A percentile compares a stretch with the other conserved stretches of the same genome.
Evolutionary conservation across 495 filamentous ascomycete genomes (phyloP).

Genomic region (Penicillium ochrochloron): DNA sequence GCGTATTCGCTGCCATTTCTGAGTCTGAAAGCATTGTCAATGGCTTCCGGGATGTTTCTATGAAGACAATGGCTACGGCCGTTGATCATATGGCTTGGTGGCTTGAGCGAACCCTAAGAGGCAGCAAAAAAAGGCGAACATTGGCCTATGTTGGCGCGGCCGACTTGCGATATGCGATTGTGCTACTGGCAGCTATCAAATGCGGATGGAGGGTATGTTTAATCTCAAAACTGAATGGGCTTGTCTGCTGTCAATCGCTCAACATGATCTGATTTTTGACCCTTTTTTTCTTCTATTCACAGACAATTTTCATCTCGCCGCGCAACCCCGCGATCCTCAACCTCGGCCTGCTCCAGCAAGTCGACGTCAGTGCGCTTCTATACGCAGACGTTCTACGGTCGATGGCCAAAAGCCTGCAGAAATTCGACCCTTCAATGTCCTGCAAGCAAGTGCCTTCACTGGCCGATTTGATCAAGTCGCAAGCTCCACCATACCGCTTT

Average conservation of each 20-base stretch:
- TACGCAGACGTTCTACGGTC: constrained; percentile 14
- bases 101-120: constrained; percentile 20
- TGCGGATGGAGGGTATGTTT: constrained; percentile 37
- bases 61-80: constrained; percentile 29
- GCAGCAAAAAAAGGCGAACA: constrained; percentile 18
- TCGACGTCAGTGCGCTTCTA: constrained; percentile 19
- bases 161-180: constrained; percentile 36
- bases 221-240: background rate
- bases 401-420: constrained; percentile 17
- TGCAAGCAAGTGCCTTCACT: constrained; percentile 24
- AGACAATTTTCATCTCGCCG: constrained; percentile 23
- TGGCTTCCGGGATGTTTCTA: constrained; percentile 33
- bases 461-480: constrained; percentile 13
- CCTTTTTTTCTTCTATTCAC: background rate
- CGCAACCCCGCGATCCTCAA: constrained; percentile 22
- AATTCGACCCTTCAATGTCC: constrained; percentile 24
- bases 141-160: constrained; percentile 34
- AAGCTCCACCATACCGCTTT: constrained; percentile 16
- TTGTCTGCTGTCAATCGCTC: background rate
- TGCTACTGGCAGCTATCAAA: constrained; percentile 39
- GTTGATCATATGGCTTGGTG: constrained; percentile 32
- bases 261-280: background rate
- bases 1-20: constrained; percentile 30
- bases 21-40: constrained; percentile 19
- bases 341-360: constrained; percentile 22